Conservation (phyloP, 768 basidiomycete species). For the Fistulinella prunicolor region DNA sequence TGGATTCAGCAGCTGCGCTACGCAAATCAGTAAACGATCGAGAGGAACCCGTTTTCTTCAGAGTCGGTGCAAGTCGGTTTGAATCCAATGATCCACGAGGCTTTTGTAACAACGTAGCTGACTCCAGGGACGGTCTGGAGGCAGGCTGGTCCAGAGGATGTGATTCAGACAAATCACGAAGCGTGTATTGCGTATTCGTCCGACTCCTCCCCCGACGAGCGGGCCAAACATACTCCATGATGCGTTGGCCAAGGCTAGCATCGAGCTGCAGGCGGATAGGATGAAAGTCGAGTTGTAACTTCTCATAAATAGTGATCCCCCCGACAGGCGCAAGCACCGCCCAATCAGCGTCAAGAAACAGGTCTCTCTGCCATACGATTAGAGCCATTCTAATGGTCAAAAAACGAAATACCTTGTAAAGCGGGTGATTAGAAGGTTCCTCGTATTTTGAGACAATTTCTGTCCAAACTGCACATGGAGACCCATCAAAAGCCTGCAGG, state of each 20-base stretch:
- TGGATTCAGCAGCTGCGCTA: conserved; percentile 39
- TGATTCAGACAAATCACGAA: conserved; percentile 12
- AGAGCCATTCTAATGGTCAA: background rate
- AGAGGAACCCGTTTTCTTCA: conserved; percentile 56
- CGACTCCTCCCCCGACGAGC: conserved; percentile 42
- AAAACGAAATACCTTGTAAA: conserved; percentile 53
- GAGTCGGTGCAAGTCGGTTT: conserved; percentile 36
- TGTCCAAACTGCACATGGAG: conserved; percentile 76
- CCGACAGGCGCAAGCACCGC: conserved; percentile 85
- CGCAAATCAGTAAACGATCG: conserved; percentile 72
- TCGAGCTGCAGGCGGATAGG: conserved; percentile 88
- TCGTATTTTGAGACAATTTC: conserved; percentile 84
- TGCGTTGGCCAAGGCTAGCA: conserved; percentile 70
- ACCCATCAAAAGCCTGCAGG: conserved; percentile 83
- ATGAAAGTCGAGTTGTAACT: conserved; percentile 77
- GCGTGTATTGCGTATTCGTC: background rate
- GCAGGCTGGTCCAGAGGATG: conserved; percentile 18
- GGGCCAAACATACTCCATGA: conserved; percentile 90
- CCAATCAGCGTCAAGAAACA: conserved; percentile 81
- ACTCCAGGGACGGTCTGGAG: conserved; percentile 50
- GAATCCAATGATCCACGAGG: conserved; percentile 35
- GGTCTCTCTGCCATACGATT: conserved; percentile 46
- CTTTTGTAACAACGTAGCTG: conserved; percentile 37
- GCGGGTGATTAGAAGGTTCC: conserved; percentile 64
- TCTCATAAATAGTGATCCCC: conserved; percentile 86